Evolutionary conservation across 306 rosid species (phyloP).

Genomic region (Albizia julibrissin): DNA sequence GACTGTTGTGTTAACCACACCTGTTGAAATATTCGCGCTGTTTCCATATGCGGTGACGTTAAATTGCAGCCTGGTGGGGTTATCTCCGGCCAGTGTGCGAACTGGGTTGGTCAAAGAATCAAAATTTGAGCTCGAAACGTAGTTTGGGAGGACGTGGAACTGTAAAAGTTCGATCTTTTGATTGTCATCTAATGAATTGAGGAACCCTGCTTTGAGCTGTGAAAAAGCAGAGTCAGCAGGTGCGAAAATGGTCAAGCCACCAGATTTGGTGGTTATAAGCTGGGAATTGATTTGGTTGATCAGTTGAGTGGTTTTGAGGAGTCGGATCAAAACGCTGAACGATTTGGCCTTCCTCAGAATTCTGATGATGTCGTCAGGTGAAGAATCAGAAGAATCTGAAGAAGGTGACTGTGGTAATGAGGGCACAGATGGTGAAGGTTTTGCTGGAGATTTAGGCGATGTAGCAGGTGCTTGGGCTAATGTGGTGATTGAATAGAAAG

Average conservation of each 20-base stretch:
- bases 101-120: slow-evolving; percentile 49
- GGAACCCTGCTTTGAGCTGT: slow-evolving; percentile 10
- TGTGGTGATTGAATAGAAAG: neutral
- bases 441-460: neutral
- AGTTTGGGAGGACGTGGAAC: slow-evolving; percentile 40
- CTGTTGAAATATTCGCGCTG: slow-evolving; percentile 37
- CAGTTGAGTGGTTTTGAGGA: slow-evolving; percentile 44
- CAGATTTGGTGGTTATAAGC: slow-evolving; percentile 27
- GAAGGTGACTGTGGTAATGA: slow-evolving; percentile 6
- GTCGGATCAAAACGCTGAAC: slow-evolving; percentile 38
- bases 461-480: slow-evolving; percentile 12
- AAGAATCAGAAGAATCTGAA: slow-evolving; percentile 17
- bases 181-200: slow-evolving; percentile 15
- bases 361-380: slow-evolving; percentile 24
- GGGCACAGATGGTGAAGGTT: neutral
- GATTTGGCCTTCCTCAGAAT: slow-evolving; percentile 40
- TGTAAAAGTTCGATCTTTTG: slow-evolving; percentile 44
- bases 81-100: slow-evolving; percentile 49
- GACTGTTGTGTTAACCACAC: slow-evolving; percentile 44
- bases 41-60: slow-evolving; percentile 44
- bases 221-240: neutral
- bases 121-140: slow-evolving; percentile 41
- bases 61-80: slow-evolving; percentile 33
- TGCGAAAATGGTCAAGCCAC: neutral
- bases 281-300: slow-evolving; percentile 39